phyloP scores from a whole-genome alignment of 1,284 basidiomycete species.

The Austropuccinia psidii region DNA sequence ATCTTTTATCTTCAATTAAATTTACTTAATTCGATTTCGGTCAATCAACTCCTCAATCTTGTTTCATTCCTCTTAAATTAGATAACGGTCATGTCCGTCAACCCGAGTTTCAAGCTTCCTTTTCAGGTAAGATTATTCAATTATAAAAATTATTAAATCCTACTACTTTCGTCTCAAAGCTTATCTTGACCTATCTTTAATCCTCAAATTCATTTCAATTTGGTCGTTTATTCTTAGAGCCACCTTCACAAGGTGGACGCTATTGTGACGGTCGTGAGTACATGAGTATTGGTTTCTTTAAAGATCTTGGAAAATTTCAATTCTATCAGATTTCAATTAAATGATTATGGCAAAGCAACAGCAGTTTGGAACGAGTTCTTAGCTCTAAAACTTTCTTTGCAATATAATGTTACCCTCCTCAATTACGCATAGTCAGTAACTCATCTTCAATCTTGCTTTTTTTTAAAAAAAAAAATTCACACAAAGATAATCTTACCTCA shows the following conservation, averaged over 20 bases:
- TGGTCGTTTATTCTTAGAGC: neutral
- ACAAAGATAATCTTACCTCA: neutral
- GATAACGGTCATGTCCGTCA: conserved; percentile 27
- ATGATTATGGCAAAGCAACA: too few relatives aligned
- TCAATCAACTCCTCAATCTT: neutral
- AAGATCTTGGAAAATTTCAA: neutral
- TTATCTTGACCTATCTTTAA: neutral
- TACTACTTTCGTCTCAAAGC: neutral
- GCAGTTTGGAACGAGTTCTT: conserved; percentile 34
- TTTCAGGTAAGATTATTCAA: conserved; percentile 15
- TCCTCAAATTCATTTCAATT: neutral
- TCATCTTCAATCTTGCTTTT: neutral
- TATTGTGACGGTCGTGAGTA: conserved; percentile 29
- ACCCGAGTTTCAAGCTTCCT: conserved; percentile 11
- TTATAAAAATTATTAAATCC: neutral
- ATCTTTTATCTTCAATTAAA: neutral
- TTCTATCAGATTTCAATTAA: neutral
- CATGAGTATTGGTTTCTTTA: neutral
- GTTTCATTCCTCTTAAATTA: neutral
- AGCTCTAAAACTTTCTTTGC: conserved; percentile 1
- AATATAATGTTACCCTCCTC: neutral
- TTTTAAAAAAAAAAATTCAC: neutral
- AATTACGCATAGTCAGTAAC: conserved; percentile 32
- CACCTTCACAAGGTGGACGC: conserved; percentile 15
- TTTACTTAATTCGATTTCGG: neutral